These are phyloP conservation scores for Phoenix roebelenii DNA, from an alignment of 176 grass and related monocot genomes.

Conservation along the genomic window DNA sequence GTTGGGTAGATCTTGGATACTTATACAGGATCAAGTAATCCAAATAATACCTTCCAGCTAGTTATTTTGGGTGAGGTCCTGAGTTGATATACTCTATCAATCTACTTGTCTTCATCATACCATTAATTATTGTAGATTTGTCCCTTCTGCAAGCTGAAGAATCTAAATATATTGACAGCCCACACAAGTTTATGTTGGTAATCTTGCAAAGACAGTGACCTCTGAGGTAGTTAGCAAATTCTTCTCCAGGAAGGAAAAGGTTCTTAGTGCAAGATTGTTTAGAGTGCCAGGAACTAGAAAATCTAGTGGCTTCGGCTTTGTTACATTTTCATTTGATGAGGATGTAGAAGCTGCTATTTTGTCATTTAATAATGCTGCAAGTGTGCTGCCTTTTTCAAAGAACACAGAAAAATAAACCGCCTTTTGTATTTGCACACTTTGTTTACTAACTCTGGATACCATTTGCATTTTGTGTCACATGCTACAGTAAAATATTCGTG, in stretches of 20 bases:
- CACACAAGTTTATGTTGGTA: constrained; percentile 94
- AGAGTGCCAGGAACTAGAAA: constrained; percentile 66
- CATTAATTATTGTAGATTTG: constrained; percentile 10
- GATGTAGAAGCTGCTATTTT: constrained; percentile 77
- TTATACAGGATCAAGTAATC: no score
- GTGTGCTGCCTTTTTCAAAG: constrained; percentile 13
- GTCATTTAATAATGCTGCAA: constrained; percentile 71
- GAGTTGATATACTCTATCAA: no score
- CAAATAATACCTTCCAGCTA: no score
- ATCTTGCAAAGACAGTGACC: constrained; percentile 75
- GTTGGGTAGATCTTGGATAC: no score
- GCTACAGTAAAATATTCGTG: no score
- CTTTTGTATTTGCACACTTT: not conserved
- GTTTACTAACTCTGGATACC: no score
- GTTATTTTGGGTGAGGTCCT: no score
- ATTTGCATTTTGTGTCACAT: no score
- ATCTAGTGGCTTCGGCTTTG: constrained; percentile 81
- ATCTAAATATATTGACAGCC: constrained; percentile 74
- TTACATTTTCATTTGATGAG: constrained; percentile 77
- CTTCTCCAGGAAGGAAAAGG: constrained; percentile 79
- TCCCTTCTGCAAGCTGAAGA: constrained; percentile 45
- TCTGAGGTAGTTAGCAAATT: constrained; percentile 69
- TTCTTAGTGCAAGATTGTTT: constrained; percentile 78
- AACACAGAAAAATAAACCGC: no score
- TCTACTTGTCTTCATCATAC: no score